phyloP scores from a whole-genome alignment of 805 yeast genomes.

The Starmerella davenportii region DNA sequence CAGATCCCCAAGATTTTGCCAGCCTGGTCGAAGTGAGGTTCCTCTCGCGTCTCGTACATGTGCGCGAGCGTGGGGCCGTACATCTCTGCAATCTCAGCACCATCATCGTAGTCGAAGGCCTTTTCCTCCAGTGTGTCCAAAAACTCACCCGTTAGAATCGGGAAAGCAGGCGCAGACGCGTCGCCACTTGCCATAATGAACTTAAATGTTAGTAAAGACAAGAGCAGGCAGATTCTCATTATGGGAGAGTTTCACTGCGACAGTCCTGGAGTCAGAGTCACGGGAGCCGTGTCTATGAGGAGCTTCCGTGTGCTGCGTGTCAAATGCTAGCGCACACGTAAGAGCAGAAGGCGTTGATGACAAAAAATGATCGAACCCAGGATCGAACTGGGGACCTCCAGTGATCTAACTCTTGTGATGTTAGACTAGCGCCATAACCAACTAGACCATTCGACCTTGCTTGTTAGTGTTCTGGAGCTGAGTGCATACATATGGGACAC shows the following conservation, averaged over 20 bases:
- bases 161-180: background rate
- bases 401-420: constrained; percentile 14
- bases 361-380: constrained; percentile 17
- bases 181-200: background rate
- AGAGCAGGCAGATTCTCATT: too few species aligned
- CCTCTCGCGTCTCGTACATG: constrained; percentile 1
- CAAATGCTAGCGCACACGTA: too few species aligned
- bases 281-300: too few species aligned
- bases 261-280: too few species aligned
- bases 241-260: too few species aligned
- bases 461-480: background rate
- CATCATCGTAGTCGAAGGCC: constrained; percentile 45
- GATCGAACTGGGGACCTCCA: constrained; percentile 19
- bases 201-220: constrained; percentile 3
- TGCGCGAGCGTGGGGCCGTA: constrained; percentile 16
- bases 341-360: too few species aligned
- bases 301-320: too few species aligned
- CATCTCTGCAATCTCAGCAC: constrained; percentile 27
- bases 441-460: constrained; percentile 15
- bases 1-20: constrained; percentile 48
- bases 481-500: too few species aligned
- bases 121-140: constrained; percentile 34
- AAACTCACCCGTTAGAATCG: constrained; percentile 9
- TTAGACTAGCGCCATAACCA: constrained; percentile 18
- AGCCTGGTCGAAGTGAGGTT: constrained; percentile 28